Evolutionary conservation across 1,139 yeast genomes (phyloP).

Genomic region (Suhomyces yuchorum): DNA sequence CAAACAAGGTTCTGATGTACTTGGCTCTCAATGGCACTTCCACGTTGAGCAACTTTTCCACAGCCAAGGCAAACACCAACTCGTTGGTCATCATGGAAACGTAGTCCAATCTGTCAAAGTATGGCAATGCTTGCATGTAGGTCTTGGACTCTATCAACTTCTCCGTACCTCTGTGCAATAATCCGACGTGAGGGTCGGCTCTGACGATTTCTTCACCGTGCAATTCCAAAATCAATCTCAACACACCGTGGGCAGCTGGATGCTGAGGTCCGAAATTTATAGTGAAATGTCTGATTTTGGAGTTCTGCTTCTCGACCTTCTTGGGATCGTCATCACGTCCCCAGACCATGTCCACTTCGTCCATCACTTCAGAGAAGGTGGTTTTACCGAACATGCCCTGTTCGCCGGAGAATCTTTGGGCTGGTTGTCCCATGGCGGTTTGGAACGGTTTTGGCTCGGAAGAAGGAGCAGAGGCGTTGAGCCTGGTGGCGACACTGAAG

Average conservation of each 20-base stretch:
- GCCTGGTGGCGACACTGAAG: conserved; percentile 20
- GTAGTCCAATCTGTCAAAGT: conserved; percentile 86
- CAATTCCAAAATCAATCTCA: conserved; percentile 80
- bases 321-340: conserved; percentile 49
- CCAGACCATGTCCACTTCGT: conserved; percentile 52
- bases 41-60: conserved; percentile 80
- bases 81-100: conserved; percentile 94
- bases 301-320: conserved; percentile 46
- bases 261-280: conserved; percentile 93
- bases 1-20: conserved; percentile 83
- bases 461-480: conserved; percentile 22
- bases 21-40: conserved; percentile 85
- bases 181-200: conserved; percentile 86
- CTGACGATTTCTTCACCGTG: conserved; percentile 89
- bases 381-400: conserved; percentile 42
- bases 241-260: conserved; percentile 94
- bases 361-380: conserved; percentile 49
- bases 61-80: conserved; percentile 81
- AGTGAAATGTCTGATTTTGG: conserved; percentile 82
- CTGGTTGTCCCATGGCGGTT: conserved; percentile 41
- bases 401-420: conserved; percentile 38
- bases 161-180: conserved; percentile 87
- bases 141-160: conserved; percentile 84
- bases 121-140: conserved; percentile 83
- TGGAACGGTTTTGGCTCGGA: conserved; percentile 31